Evolutionary conservation across 305 asterid genomes (phyloP), one percentile per base, ranked within the genome.

Genomic region (Fraxinus dipetala): DNA sequence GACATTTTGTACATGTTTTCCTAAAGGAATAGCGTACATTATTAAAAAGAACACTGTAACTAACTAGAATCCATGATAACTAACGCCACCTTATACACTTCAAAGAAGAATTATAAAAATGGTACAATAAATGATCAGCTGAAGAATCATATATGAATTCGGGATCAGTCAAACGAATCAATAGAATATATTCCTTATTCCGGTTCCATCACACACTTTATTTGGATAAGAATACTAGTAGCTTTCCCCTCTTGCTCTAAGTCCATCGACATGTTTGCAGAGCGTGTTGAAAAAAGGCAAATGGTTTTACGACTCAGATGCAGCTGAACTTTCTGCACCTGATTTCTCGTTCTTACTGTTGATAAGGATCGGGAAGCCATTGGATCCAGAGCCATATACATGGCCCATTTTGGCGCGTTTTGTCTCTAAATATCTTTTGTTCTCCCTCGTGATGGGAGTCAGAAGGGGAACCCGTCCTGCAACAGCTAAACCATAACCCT

Each of bases 401-500:
- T 95, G 99, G 43, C 97, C 97, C 98, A 95, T 91, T 84, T 93
- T 95, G 63, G 91, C 85, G 0, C 97, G 95, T 80, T 93, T 95
- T 0, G 98, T 95, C 89, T 95, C 97, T 38, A 95, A 82, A 78
- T 93, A 93, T 89, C 94, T 88, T 87, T 85, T 86, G 89, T 95
- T 95, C 67, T 93, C 94, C 80, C 74, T 85, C 4, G 99, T 93
- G 80, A 92, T 87, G 40, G 91, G 92, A 54, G 94, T 87, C 79
- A 91, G 85, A 4, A 95, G 89, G 4, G 98, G 95, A n/a, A 94
- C 97, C 81, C 99, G 78, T 51, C 97, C 99, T 1, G 92, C 87
- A 80, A 95, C 89, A 18, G 94, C 91, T 85, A 95, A 85, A 34
- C 99, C 98, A 59, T 95, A 95, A 10, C 99, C 99, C 84, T 95